A percentile compares a stretch with the other conserved stretches of the same genome.
Evolutionary conservation across 805 yeast genomes (phyloP).

Genomic region (Pichia membranifaciens): DNA sequence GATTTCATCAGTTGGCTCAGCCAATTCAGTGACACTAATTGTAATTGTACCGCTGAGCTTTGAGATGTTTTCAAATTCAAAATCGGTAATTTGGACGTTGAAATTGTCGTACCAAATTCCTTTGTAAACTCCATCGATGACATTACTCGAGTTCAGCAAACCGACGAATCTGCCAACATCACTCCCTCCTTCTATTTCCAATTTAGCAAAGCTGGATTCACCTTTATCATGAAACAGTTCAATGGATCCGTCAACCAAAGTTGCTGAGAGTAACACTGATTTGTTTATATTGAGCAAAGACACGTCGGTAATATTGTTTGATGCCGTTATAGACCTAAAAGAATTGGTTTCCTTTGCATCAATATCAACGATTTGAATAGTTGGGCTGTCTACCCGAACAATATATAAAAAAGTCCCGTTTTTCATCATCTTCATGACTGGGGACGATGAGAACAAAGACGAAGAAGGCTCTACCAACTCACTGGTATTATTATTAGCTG

Average conservation of each 20-base stretch:
- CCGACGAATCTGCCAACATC: slow-evolving; percentile 14
- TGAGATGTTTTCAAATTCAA: slow-evolving; percentile 30
- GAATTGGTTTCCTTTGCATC: slow-evolving; percentile 23
- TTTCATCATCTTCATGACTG: slow-evolving; percentile 6
- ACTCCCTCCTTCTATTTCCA: slow-evolving; percentile 14
- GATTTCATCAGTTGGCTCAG: slow-evolving; percentile 1
- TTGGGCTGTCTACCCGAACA: background rate
- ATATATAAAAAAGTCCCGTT: background rate
- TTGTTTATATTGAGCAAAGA: slow-evolving; percentile 4
- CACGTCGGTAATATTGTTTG: slow-evolving; percentile 13
- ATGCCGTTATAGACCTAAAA: slow-evolving; percentile 25
- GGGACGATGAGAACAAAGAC: background rate
- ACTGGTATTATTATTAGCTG: background rate
- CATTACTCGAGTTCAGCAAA: slow-evolving; percentile 3
- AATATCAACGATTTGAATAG: slow-evolving; percentile 19
- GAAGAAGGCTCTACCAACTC: background rate
- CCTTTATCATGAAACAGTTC: slow-evolving; percentile 21
- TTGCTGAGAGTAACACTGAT: slow-evolving; percentile 11
- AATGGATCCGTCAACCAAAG: slow-evolving; percentile 16
- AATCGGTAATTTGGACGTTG: slow-evolving; percentile 23
- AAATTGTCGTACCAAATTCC: slow-evolving; percentile 28
- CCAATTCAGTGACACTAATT: slow-evolving; percentile 24
- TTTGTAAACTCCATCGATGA: slow-evolving; percentile 10
- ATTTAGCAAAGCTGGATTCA: slow-evolving; percentile 3
- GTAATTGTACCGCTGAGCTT: slow-evolving; percentile 19